Evolutionary conservation across 139 green algal genomes (phyloP), one percentile per base, ranked within the genome.

Genomic region (Pseudopediastrum boryanum): DNA sequence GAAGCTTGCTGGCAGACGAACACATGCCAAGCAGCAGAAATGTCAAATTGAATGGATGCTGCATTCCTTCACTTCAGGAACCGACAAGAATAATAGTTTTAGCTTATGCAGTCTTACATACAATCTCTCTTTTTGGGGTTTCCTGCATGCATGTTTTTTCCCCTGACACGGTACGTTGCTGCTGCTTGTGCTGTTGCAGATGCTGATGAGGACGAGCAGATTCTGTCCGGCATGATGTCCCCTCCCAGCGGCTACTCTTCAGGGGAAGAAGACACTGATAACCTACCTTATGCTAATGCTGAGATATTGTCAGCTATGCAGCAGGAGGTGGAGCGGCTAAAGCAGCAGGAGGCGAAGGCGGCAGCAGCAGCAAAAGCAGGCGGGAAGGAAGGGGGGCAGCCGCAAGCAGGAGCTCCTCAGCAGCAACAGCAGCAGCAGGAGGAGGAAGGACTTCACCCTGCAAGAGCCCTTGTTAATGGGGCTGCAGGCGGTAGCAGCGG

Each of bases 141-240:
- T n/a, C n/a, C n/a, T n/a, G n/a, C n/a, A n/a, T n/a, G n/a, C n/a
- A n/a, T n/a, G n/a, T n/a, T n/a, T n/a, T n/a, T n/a, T n/a, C n/a
- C n/a, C n/a, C n/a, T n/a, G n/a, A n/a, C n/a, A n/a, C n/a, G n/a
- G n/a, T n/a, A n/a, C n/a, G n/a, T n/a, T n/a, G n/a, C n/a, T n/a
- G n/a, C n/a, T n/a, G n/a, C n/a, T n/a, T n/a, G n/a, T n/a, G n/a
- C n/a, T n/a, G n/a, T n/a, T 16, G 27, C 68, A 79, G 86, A 56
- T 58, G 87, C 84, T 38, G 85, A 83, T 13, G 72, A 86, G 31
- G 86, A 93, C 33, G 84, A 85, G 59, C 84, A 86, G 36, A 48
- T 87, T 27, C 78, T 92, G 48, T 66, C 75, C 23, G 91, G 89
- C 58, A 90, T 95, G 79, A 92, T 94, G 85, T 96, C 92, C 0